Conservation (phyloP, 1,139 yeast genomes). For the Blastobotrys aristatus region DNA sequence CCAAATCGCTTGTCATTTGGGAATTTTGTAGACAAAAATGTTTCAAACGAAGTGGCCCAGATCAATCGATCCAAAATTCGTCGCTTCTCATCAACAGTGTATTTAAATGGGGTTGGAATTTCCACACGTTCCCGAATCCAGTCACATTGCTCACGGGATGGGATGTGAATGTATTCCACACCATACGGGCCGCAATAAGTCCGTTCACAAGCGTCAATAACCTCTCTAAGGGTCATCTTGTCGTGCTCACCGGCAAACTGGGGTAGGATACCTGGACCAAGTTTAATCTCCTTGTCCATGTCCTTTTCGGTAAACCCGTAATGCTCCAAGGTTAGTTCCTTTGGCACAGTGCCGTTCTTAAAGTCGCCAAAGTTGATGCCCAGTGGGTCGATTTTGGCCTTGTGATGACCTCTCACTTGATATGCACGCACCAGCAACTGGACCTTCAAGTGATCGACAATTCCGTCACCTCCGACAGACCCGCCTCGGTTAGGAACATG, state of each 20-base stretch:
- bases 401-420: constrained; percentile 96
- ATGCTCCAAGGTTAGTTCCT: constrained; percentile 84
- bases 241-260: constrained; percentile 62
- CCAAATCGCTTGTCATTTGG: constrained; percentile 99
- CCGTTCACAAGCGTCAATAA: constrained; percentile 71
- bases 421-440: constrained; percentile 96
- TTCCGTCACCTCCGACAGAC: constrained; percentile 40
- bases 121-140: constrained; percentile 98
- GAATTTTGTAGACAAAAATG: constrained; percentile 87
- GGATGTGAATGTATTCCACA: constrained; percentile 93
- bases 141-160: constrained; percentile 92
- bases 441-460: constrained; percentile 85
- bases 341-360: constrained; percentile 57
- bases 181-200: constrained; percentile 89
- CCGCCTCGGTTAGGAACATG: constrained; percentile 40
- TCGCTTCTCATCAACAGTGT: constrained; percentile 84
- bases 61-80: constrained; percentile 93
- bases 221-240: constrained; percentile 68
- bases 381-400: constrained; percentile 92
- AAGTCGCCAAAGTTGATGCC: constrained; percentile 69
- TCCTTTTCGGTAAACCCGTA: constrained; percentile 89
- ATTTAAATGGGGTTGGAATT: constrained; percentile 83
- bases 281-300: constrained; percentile 72
- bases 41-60: constrained; percentile 94
- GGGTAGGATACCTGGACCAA: constrained; percentile 97